A percentile compares a stretch with the other conserved stretches of the same genome.
phyloP scores from a whole-genome alignment of 2,329 filamentous ascomycete genomes.

The Alternaria triticina region DNA sequence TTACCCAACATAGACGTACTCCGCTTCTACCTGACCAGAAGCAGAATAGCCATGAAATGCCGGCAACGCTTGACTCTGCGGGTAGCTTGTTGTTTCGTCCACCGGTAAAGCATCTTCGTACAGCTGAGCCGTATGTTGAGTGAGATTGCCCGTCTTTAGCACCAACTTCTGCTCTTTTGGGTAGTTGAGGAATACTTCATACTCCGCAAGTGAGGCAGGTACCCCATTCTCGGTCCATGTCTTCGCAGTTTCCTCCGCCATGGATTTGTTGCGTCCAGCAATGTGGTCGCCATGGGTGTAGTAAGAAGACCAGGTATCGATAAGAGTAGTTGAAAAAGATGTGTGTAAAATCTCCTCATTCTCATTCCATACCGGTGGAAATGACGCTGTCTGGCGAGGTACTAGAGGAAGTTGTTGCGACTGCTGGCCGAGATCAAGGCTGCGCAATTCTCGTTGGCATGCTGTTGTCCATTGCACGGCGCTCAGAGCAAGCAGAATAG shows the following conservation, averaged over 20 bases:
- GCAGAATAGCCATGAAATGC: conserved; percentile 58
- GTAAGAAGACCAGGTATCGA: conserved; percentile 46
- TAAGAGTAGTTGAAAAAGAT: conserved; percentile 50
- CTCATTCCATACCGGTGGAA: conserved; percentile 41
- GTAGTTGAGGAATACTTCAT: conserved; percentile 49
- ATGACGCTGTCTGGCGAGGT: conserved; percentile 26
- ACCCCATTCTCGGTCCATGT: conserved; percentile 37
- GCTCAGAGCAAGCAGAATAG: neutral
- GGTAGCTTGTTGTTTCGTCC: conserved; percentile 45
- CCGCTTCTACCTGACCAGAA: conserved; percentile 53
- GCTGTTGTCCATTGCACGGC: neutral
- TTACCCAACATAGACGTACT: conserved; percentile 55
- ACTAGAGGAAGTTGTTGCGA: neutral
- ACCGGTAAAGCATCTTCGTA: conserved; percentile 41
- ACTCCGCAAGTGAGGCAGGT: conserved; percentile 38
- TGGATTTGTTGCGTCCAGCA: conserved; percentile 42
- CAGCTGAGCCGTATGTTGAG: conserved; percentile 35
- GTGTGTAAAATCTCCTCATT: conserved; percentile 48
- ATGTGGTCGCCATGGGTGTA: conserved; percentile 47
- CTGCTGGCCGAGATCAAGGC: neutral
- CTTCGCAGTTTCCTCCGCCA: conserved; percentile 46
- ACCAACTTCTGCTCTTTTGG: conserved; percentile 41
- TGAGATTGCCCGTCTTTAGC: conserved; percentile 40
- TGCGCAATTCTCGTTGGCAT: neutral
- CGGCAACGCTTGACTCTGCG: conserved; percentile 46